These are phyloP conservation scores for Dryas alaskensis DNA, from an alignment of 306 rosid genomes.

Conservation along the genomic window DNA sequence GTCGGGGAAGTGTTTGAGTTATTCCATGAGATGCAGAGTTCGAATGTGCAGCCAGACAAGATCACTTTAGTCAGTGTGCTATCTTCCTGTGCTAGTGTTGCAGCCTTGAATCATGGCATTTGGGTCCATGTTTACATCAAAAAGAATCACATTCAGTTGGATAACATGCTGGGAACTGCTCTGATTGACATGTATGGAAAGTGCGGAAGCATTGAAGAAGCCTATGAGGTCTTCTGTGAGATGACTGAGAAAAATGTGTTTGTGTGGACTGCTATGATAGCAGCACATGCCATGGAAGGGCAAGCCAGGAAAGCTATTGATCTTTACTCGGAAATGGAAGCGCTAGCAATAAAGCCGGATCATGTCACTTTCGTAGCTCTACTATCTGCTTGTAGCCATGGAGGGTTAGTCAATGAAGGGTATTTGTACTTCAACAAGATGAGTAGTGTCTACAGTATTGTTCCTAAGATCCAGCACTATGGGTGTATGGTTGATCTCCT, in stretches of 20 bases:
- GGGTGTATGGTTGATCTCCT: slow-evolving; percentile 30
- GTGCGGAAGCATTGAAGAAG: slow-evolving; percentile 28
- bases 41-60: slow-evolving; percentile 23
- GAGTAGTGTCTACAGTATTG: slow-evolving; percentile 17
- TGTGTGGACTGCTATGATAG: slow-evolving; percentile 35
- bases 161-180: slow-evolving; percentile 30
- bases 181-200: slow-evolving; percentile 37
- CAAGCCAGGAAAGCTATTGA: slow-evolving; percentile 30
- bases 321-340: slow-evolving; percentile 35
- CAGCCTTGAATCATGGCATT: slow-evolving; percentile 33
- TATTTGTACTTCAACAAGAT: slow-evolving; percentile 21
- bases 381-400: slow-evolving; percentile 36
- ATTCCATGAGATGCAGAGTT: slow-evolving; percentile 26
- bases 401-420: slow-evolving; percentile 30
- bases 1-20: slow-evolving; percentile 21
- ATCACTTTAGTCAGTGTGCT: slow-evolving; percentile 30
- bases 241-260: slow-evolving; percentile 23
- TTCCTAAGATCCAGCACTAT: slow-evolving; percentile 26
- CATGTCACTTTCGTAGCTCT: slow-evolving; percentile 32
- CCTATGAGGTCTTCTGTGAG: slow-evolving; percentile 20
- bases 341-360: slow-evolving; percentile 24
- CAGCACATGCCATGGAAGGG: slow-evolving; percentile 35
- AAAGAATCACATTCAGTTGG: slow-evolving; percentile 26
- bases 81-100: slow-evolving; percentile 28
- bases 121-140: slow-evolving; percentile 31